Base-by-base conservation (phyloP, 2,329 filamentous ascomycete species). In the Fusarium domesticum region DNA sequence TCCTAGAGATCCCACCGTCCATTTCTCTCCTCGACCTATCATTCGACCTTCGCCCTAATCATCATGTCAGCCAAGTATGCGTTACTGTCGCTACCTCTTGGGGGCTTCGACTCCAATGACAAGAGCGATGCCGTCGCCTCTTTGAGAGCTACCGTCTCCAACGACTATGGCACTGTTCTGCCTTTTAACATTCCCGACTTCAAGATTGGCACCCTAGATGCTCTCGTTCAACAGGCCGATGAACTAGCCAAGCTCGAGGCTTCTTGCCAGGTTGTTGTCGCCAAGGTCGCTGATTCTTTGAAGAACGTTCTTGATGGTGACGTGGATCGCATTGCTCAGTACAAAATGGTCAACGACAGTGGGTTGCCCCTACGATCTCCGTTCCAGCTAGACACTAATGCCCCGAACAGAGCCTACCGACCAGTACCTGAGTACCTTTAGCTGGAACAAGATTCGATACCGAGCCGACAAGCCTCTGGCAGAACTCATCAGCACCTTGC, bases 401-500 rank as follows among this genome's bases (percentile, higher is more conserved):
- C 50, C 51, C 7, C 20, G 49, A 45, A 28, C 65, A 97, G 92
- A 95, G 69, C 91, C 93, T n/a, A 90, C 92, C 48, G 92, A 96
- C 60, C 86, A 92, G 65, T 98, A 97, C 65, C 74, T 98, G 35
- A 82, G 84, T 63, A 84, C 80, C 43, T 98, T 97, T 70, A 80
- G 82, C 55, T 98, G 93, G 93, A 97, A 97, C 73, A 96, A 93
- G 70, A 89, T 95, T 70, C 93, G 96, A 66, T 98, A 97, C 70
- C 84, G 93, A 60, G 85, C 88, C 51, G 93, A 98, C 69, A 95
- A 92, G 67, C 81, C 92, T 39, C 80, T 98, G 49, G 79, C 83
- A 43, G 92, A 97, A 64, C 76, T 97, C 47, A 85, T 96, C 58
- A 87, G 90, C 66, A 84, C 84, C 32, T 73, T 98, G 46, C 89